Conservation (phyloP, 805 yeast species). For the Zygosaccharomyces siamensis region DNA sequence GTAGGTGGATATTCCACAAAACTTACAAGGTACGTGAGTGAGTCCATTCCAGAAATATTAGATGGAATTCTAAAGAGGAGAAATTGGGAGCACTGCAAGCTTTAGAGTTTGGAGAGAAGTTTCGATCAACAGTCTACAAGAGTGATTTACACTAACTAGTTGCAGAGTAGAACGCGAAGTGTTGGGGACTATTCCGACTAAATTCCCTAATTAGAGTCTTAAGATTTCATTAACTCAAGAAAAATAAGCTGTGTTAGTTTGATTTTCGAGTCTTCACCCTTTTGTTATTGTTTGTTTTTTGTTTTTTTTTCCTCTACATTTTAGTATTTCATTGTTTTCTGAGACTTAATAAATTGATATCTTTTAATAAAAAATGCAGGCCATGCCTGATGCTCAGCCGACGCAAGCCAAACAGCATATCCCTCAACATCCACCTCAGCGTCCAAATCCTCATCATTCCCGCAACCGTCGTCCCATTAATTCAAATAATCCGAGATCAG, state of each 20-base stretch:
- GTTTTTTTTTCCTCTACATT: too few species aligned
- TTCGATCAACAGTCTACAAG: background rate
- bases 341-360: background rate
- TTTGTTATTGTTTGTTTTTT: background rate
- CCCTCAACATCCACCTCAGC: background rate
- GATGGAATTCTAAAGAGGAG: constrained; percentile 3
- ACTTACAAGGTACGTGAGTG: background rate
- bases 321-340: background rate
- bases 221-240: background rate
- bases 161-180: constrained; percentile 1
- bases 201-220: background rate
- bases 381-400: constrained; percentile 6
- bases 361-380: constrained; percentile 2
- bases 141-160: background rate
- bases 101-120: background rate
- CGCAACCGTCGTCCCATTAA: background rate
- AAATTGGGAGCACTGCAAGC: background rate
- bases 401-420: constrained; percentile 1
- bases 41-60: background rate
- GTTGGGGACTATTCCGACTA: constrained; percentile 1
- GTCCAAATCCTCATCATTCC: background rate
- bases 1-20: background rate
- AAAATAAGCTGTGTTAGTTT: background rate
- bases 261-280: background rate
- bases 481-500: constrained; percentile 2